These are phyloP conservation scores for Vitis rotundifolia DNA, from an alignment of 164 flowering plant genomes.

Conservation along the genomic window DNA sequence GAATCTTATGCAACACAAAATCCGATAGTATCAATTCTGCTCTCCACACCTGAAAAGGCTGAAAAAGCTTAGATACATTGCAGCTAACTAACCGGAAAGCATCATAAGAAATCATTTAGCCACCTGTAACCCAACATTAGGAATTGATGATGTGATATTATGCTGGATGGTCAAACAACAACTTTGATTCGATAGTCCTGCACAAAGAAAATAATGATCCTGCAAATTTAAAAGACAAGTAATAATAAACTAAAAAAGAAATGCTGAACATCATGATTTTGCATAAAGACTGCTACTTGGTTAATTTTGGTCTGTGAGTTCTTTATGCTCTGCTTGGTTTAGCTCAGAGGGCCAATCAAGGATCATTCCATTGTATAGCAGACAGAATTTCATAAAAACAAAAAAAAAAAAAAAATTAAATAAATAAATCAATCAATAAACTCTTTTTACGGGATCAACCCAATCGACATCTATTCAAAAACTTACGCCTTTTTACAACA, in stretches of 20 bases:
- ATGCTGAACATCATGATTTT: no score
- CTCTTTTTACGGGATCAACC: not conserved
- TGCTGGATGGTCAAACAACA: slow-evolving; percentile 61
- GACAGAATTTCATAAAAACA: no score
- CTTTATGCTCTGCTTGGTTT: not conserved
- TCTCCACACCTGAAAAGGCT: slow-evolving; percentile 69
- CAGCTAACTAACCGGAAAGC: not conserved
- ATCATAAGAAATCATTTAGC: slow-evolving; percentile 2
- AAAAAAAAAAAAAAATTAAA: no score
- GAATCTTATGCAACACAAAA: slow-evolving; percentile 71
- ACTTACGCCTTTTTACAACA: slow-evolving; percentile 62
- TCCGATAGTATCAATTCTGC: slow-evolving; percentile 82
- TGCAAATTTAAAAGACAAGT: no score
- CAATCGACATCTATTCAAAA: not conserved
- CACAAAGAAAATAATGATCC: not conserved
- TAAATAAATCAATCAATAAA: no score
- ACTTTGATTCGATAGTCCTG: slow-evolving; percentile 34
- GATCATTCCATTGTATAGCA: no score
- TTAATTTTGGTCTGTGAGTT: no score
- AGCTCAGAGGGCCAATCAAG: no score
- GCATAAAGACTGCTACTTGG: no score
- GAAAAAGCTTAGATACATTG: slow-evolving; percentile 6
- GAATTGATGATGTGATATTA: slow-evolving; percentile 78
- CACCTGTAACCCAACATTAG: slow-evolving; percentile 91
- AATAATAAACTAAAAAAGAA: no score